phyloP scores from a whole-genome alignment of 352 stramenopile species.

The Phytopythium ostracodes region DNA sequence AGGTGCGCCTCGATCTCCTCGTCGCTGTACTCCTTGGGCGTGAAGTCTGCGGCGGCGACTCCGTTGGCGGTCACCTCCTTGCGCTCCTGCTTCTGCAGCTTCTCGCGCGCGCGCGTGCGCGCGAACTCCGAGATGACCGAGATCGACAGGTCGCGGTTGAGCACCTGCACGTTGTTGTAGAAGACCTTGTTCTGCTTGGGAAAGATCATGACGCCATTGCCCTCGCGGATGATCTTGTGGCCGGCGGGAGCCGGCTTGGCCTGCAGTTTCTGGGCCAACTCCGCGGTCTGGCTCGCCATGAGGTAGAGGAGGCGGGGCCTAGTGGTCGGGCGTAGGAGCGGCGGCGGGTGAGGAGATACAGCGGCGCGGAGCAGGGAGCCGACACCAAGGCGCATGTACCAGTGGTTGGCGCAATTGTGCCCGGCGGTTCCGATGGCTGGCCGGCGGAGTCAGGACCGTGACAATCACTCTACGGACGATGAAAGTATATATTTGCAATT shows the following conservation, averaged over 20 bases:
- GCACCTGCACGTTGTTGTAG: slow-evolving; percentile 94
- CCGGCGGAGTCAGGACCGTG: not conserved
- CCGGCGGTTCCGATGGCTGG: not conserved
- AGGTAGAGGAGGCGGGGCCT: not conserved
- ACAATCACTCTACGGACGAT: no score
- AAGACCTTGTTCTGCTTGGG: slow-evolving; percentile 89
- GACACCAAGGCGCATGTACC: slow-evolving; percentile 23
- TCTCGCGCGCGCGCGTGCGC: slow-evolving; percentile 78
- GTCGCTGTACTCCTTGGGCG: slow-evolving; percentile 49
- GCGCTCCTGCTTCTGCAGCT: slow-evolving; percentile 70
- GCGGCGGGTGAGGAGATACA: slow-evolving; percentile 1
- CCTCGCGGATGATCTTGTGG: slow-evolving; percentile 88
- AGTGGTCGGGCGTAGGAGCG: not conserved
- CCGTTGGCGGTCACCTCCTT: slow-evolving; percentile 39
- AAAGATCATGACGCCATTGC: slow-evolving; percentile 90
- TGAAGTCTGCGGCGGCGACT: slow-evolving; percentile 25
- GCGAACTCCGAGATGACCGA: slow-evolving; percentile 97
- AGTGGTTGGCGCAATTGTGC: not conserved
- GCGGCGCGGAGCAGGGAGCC: slow-evolving; percentile 3
- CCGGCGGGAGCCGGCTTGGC: slow-evolving; percentile 48
- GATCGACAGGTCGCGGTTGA: slow-evolving; percentile 99
- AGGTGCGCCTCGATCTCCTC: slow-evolving; percentile 75
- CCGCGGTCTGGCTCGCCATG: slow-evolving; percentile 39
- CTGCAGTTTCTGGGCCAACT: slow-evolving; percentile 59
- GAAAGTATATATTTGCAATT: no score